These are phyloP conservation scores for Aspergillus nidulans DNA, from an alignment of 495 filamentous ascomycete species.

Conservation along the genomic window DNA sequence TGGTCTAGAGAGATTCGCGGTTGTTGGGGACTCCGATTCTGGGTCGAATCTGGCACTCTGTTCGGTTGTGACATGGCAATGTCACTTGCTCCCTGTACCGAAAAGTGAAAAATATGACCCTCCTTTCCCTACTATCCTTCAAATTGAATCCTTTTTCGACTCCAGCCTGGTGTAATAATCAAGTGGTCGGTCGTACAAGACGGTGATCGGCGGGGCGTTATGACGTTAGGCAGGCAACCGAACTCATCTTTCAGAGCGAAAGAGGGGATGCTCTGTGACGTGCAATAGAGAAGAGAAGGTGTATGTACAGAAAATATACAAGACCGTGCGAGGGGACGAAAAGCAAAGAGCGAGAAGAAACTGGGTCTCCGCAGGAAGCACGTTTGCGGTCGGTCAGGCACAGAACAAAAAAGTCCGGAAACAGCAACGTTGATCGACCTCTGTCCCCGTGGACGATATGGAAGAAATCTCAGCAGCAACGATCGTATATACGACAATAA, in stretches of 20 bases:
- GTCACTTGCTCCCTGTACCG: background rate
- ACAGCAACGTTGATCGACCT: background rate
- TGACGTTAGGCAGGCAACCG: slow-evolving; percentile 2
- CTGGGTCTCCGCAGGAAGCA: slow-evolving; percentile 1
- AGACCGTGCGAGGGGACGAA: slow-evolving; percentile 8
- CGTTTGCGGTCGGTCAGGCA: slow-evolving; percentile 11
- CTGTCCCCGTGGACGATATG: too few relatives aligned
- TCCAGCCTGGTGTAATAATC: background rate
- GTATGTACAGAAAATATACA: slow-evolving; percentile 8
- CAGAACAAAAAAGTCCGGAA: slow-evolving; percentile 3
- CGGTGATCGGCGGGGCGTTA: slow-evolving; percentile 8
- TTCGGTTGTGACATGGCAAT: slow-evolving; percentile 29
- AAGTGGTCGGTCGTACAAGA: background rate
- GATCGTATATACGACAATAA: background rate
- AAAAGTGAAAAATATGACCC: background rate
- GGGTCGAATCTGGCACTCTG: slow-evolving; percentile 14
- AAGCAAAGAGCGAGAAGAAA: background rate
- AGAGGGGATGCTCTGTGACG: slow-evolving; percentile 11
- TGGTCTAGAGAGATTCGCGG: slow-evolving; percentile 2
- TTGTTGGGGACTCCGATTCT: slow-evolving; percentile 7
- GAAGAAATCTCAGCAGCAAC: background rate
- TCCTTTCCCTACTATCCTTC: background rate
- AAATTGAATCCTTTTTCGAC: background rate
- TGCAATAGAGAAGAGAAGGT: slow-evolving; percentile 9
- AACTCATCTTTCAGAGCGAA: slow-evolving; percentile 11